Conservation (phyloP, 2,329 filamentous ascomycete species). For the Trichoderma sp. region DNA sequence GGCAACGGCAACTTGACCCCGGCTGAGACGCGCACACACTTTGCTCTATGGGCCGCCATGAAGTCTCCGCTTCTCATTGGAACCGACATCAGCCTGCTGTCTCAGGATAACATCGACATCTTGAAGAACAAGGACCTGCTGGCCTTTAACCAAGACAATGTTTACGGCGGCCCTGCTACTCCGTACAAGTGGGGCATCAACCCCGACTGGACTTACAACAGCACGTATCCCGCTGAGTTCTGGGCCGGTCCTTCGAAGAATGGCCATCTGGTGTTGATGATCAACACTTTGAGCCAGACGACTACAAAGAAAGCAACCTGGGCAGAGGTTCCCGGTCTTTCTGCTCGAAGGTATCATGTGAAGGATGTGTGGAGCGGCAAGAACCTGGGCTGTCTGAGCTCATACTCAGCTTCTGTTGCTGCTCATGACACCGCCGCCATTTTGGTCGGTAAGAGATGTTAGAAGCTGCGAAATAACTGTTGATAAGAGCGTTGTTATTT, state of each 20-base stretch:
- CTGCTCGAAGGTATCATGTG: constrained; percentile 40
- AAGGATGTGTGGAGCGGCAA: constrained; percentile 50
- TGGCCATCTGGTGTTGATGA: constrained; percentile 49
- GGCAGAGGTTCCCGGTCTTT: constrained; percentile 47
- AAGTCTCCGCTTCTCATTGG: constrained; percentile 55
- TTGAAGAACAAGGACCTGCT: constrained; percentile 45
- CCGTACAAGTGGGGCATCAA: constrained; percentile 54
- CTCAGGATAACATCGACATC: constrained; percentile 41
- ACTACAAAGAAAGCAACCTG: constrained; percentile 43
- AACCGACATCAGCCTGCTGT: constrained; percentile 42
- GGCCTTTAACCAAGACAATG: constrained; percentile 50
- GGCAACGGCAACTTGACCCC: constrained; percentile 51
- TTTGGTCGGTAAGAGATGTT: constrained; percentile 24
- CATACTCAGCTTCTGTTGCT: constrained; percentile 34
- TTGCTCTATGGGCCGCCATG: constrained; percentile 54
- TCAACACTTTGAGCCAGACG: constrained; percentile 45
- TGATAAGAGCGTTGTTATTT: not conserved
- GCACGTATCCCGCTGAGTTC: constrained; percentile 50
- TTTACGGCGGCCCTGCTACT: constrained; percentile 44
- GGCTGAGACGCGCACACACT: constrained; percentile 51
- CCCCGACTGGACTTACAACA: constrained; percentile 52
- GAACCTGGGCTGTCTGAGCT: constrained; percentile 40
- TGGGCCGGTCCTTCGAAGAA: constrained; percentile 47
- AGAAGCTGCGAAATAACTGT: not conserved
- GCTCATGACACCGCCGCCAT: constrained; percentile 42